These are phyloP conservation scores for Phanerochaete carnosa DNA, from an alignment of 768 basidiomycete genomes.

Conservation along the genomic window DNA sequence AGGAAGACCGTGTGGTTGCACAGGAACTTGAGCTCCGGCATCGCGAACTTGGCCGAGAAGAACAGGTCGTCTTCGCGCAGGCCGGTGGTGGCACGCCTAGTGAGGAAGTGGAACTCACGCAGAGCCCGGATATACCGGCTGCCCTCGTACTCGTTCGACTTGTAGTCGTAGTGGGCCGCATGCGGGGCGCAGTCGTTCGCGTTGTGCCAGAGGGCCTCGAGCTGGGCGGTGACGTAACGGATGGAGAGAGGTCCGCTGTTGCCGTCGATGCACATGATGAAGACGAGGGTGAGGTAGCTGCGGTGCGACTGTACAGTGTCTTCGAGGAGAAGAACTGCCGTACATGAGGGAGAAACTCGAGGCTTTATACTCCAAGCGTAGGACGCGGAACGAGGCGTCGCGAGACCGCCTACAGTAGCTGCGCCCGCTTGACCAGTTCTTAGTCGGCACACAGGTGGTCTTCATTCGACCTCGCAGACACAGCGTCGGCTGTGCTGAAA, in stretches of 20 bases:
- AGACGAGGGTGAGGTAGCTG: not conserved
- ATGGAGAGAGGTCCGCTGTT: constrained; percentile 21
- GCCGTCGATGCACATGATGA: constrained; percentile 20
- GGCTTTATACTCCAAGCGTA: not conserved
- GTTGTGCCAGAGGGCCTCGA: constrained; percentile 19
- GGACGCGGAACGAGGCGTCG: not conserved
- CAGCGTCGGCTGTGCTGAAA: no score
- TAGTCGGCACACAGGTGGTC: no score
- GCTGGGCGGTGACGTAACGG: constrained; percentile 22
- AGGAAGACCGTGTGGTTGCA: constrained; percentile 28
- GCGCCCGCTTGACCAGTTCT: no score
- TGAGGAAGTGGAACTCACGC: constrained; percentile 7
- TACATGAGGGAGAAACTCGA: not conserved
- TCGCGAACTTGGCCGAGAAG: constrained; percentile 14
- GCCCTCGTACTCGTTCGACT: constrained; percentile 11
- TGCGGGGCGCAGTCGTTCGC: constrained; percentile 15
- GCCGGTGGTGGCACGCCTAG: not conserved
- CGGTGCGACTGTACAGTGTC: not conserved
- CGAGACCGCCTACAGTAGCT: no score
- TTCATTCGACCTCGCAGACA: no score
- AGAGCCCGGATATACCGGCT: constrained; percentile 9
- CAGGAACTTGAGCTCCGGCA: constrained; percentile 23
- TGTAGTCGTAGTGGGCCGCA: constrained; percentile 1
- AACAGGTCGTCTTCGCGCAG: constrained; percentile 1
- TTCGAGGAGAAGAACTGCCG: not conserved